Evolutionary conservation across 768 basidiomycete genomes (phyloP).

Genomic region (Leccinellum albellum): DNA sequence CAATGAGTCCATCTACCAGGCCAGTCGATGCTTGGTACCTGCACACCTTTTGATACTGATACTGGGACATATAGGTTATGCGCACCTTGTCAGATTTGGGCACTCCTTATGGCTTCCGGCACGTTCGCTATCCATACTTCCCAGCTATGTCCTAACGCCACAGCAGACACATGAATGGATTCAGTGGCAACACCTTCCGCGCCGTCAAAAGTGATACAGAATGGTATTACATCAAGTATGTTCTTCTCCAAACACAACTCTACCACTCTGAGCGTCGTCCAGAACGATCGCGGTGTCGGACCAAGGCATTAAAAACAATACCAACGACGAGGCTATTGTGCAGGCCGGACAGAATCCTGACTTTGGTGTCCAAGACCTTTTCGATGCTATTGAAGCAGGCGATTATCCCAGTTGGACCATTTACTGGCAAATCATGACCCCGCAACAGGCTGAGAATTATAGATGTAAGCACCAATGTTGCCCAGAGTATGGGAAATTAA

Average conservation of each 20-base stretch:
- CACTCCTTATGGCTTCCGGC: conserved; percentile 47
- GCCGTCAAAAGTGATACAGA: conserved; percentile 44
- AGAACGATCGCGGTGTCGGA: conserved; percentile 18
- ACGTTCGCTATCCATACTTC: conserved; percentile 12
- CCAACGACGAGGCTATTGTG: conserved; percentile 34
- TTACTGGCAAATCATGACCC: conserved; percentile 52
- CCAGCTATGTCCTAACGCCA: not conserved
- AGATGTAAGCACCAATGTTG: conserved; percentile 23
- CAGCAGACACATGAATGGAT: conserved; percentile 44
- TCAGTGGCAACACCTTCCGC: conserved; percentile 48
- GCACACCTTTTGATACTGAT: not conserved
- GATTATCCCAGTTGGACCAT: conserved; percentile 56
- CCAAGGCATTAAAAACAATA: conserved; percentile 40
- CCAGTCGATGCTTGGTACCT: not conserved
- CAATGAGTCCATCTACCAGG: conserved; percentile 44
- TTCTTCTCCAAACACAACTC: conserved; percentile 10
- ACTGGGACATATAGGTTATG: conserved; percentile 31
- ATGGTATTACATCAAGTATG: conserved; percentile 51
- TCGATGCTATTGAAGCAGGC: conserved; percentile 50
- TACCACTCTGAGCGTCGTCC: conserved; percentile 13
- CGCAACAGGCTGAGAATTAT: conserved; percentile 48
- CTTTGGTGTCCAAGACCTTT: conserved; percentile 54
- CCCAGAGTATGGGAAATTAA: not conserved
- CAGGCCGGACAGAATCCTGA: conserved; percentile 43
- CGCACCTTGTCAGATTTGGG: conserved; percentile 53